Evolutionary conservation across 495 filamentous ascomycete genomes (phyloP).

Genomic region (Oidiodendron maius): DNA sequence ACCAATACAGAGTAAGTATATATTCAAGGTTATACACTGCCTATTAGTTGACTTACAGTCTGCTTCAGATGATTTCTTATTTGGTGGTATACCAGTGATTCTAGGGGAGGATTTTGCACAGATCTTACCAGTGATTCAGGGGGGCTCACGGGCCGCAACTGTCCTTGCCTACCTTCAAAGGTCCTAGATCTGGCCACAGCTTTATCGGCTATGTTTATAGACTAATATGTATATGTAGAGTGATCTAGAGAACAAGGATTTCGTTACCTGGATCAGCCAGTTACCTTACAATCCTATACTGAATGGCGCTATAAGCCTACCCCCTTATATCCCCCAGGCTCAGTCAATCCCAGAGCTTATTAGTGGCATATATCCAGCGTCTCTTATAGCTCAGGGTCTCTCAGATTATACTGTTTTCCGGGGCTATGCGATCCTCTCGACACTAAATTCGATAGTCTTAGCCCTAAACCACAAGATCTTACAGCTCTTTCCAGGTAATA

Average conservation of each 20-base stretch:
- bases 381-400: background rate
- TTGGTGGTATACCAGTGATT: constrained; percentile 1
- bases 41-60: constrained; percentile 1
- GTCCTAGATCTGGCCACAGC: background rate
- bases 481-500: background rate
- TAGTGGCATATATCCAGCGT: constrained; percentile 1
- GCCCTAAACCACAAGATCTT: constrained; percentile 3
- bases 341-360: background rate
- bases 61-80: constrained; percentile 1
- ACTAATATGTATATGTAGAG: constrained; percentile 2
- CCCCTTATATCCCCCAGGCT: background rate
- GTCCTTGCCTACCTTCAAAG: background rate
- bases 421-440: background rate
- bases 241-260: background rate
- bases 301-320: background rate
- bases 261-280: constrained; percentile 1
- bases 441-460: background rate
- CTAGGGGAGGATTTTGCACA: constrained; percentile 2
- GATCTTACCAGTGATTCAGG: background rate
- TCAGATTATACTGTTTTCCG: background rate
- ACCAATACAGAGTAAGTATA: constrained; percentile 4
- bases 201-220: background rate
- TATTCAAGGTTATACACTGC: constrained; percentile 3
- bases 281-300: background rate
- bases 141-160: background rate